These are phyloP conservation scores for Croton setiger DNA, from an alignment of 441 rosid species.

Conservation along the genomic window DNA sequence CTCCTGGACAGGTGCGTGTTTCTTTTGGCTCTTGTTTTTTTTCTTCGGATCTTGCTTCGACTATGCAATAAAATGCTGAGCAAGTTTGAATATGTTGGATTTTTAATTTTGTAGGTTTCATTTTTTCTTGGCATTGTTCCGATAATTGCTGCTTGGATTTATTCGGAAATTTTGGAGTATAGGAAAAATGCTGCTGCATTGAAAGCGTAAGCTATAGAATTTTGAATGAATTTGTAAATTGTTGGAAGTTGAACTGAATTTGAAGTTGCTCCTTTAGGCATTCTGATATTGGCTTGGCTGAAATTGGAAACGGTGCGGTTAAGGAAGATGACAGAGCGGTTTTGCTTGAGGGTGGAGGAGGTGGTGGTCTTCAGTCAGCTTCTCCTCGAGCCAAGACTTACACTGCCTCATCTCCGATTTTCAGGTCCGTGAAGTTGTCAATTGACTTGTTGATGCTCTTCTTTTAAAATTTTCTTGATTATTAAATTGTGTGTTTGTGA, in stretches of 20 bases:
- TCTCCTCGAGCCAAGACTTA: slow-evolving; percentile 57
- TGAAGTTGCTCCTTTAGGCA: slow-evolving; percentile 39
- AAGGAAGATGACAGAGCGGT: slow-evolving; percentile 83
- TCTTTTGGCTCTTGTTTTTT: background rate
- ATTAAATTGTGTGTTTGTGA: background rate
- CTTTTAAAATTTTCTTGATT: background rate
- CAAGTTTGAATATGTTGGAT: too few species aligned
- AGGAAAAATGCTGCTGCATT: slow-evolving; percentile 49
- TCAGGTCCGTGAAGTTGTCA: slow-evolving; percentile 50
- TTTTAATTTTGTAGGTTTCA: slow-evolving; percentile 49
- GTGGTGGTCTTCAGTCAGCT: slow-evolving; percentile 68
- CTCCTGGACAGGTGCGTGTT: slow-evolving; percentile 75
- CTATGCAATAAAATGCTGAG: background rate
- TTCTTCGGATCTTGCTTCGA: slow-evolving; percentile 24
- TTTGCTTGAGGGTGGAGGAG: slow-evolving; percentile 88
- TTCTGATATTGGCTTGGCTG: slow-evolving; percentile 80
- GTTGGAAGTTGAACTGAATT: background rate
- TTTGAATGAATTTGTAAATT: background rate
- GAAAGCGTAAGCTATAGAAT: slow-evolving; percentile 61
- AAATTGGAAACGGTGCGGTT: slow-evolving; percentile 45
- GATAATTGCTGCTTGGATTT: slow-evolving; percentile 73
- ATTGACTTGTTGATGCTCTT: background rate
- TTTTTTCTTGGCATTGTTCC: slow-evolving; percentile 84
- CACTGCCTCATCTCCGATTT: slow-evolving; percentile 55
- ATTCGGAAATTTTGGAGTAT: slow-evolving; percentile 74